Evolutionary conservation across 768 basidiomycete species (phyloP), one percentile per base, ranked within the genome.

Genomic region (Sistotremastrum niveocremeum): DNA sequence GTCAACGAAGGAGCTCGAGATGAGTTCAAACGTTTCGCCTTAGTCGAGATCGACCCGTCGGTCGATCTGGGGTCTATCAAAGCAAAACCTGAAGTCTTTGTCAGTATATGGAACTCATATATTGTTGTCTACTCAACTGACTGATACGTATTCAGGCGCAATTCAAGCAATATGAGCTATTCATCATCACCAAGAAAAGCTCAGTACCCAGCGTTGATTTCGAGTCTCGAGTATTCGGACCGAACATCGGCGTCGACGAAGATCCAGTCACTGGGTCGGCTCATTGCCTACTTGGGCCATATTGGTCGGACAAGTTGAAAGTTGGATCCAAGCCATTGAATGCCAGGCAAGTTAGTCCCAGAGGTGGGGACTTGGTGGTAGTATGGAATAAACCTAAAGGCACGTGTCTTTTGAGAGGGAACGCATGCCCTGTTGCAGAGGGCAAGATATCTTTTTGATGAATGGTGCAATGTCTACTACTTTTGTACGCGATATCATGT

Each of bases 301-400:
- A 60, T 51, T 64, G 74, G 70, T 61, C 60, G 20, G 49, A 48
- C n/a, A 69, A 70, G 48, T 56, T 60, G 3, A 56, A 67, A 12
- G 43, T 52, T 4, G 52, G 59, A 4, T 61, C 62, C 8, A 44
- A 57, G 34, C 60, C 65, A 45, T 61, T 71, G 31, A 52, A 53
- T n/a, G 71, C 72, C 4, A 71, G 57, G 48, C 72, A 75, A 53
- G 74, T 77, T 20, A 77, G 77, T 54, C 51, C 54, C 3, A 58
- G 76, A 38, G 71, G 72, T 8, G 76, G 74, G 2, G 60, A 67
- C 20, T 46, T 76, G 42, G 64, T 57, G 34, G 51, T 76, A 12
- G 47, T 59, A 2, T 72, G 63, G 58, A 56, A 69, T 5, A 50
- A 64, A 38, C 56, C 58, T 8, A 57, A 50, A n/a, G 55, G 53